phyloP scores from a whole-genome alignment of 768 basidiomycete genomes.

The Pleurotus eryngii region DNA sequence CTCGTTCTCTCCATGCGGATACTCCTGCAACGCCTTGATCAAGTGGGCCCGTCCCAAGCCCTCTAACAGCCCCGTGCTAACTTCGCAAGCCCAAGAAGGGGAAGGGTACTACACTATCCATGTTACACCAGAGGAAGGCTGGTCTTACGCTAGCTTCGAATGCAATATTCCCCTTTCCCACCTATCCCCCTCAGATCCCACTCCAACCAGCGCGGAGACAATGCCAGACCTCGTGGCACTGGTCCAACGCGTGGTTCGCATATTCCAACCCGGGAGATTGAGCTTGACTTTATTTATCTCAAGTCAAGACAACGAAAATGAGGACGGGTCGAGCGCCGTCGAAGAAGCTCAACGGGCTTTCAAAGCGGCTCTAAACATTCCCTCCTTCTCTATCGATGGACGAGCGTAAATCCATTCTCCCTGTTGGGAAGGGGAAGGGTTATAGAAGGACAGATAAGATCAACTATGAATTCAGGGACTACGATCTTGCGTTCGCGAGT shows the following conservation, averaged over 20 bases:
- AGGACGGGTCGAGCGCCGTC: constrained; percentile 46
- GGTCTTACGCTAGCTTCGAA: constrained; percentile 99
- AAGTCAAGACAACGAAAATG: constrained; percentile 47
- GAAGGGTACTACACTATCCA: constrained; percentile 99
- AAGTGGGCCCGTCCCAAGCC: constrained; percentile 50
- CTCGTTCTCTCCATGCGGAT: constrained; percentile 93
- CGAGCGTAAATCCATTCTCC: not conserved
- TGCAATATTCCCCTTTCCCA: constrained; percentile 82
- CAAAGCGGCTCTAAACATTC: constrained; percentile 54
- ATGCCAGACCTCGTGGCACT: constrained; percentile 80
- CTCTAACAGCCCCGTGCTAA: constrained; percentile 14
- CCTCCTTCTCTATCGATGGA: constrained; percentile 11
- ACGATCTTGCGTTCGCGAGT: constrained; percentile 86
- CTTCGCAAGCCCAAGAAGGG: constrained; percentile 25
- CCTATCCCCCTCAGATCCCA: constrained; percentile 26
- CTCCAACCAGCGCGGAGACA: constrained; percentile 21
- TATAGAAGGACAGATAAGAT: constrained; percentile 95
- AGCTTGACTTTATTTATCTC: constrained; percentile 91
- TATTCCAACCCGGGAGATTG: constrained; percentile 88
- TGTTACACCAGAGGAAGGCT: constrained; percentile 96
- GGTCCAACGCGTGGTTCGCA: constrained; percentile 83
- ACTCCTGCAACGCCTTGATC: constrained; percentile 88
- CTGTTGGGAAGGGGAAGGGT: constrained; percentile 14
- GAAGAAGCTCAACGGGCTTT: constrained; percentile 77
- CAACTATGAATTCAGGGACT: constrained; percentile 95